Evolutionary conservation across 768 basidiomycete genomes (phyloP).

Genomic region (Pholiota molesta): DNA sequence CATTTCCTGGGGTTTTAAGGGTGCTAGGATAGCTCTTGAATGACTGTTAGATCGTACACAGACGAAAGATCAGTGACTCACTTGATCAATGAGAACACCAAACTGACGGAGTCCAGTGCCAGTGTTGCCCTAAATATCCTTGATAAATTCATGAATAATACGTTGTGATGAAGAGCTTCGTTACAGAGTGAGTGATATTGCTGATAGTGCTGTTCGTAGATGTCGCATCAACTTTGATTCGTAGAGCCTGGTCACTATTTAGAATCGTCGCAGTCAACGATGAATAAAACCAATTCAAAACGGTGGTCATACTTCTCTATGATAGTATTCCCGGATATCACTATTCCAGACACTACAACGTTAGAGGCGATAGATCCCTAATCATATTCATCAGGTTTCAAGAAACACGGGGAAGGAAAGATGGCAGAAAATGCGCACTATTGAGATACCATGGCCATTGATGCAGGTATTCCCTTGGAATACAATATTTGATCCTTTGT

Average conservation of each 20-base stretch:
- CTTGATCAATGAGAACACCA: slow-evolving; percentile 66
- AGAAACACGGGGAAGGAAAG: neutral
- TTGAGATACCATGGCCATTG: slow-evolving; percentile 67
- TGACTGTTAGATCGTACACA: neutral
- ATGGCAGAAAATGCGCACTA: slow-evolving; percentile 32
- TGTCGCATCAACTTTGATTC: slow-evolving; percentile 58
- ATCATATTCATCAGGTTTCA: neutral
- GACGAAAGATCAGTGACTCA: slow-evolving; percentile 17
- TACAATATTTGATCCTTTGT: slow-evolving; percentile 44
- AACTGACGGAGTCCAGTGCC: slow-evolving; percentile 49
- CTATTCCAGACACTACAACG: slow-evolving; percentile 47
- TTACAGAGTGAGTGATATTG: slow-evolving; percentile 52
- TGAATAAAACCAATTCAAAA: neutral
- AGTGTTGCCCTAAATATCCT: slow-evolving; percentile 46
- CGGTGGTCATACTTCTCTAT: slow-evolving; percentile 45
- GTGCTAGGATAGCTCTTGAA: slow-evolving; percentile 59
- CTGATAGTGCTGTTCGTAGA: slow-evolving; percentile 51
- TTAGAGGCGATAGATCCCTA: slow-evolving; percentile 60
- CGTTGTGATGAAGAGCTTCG: slow-evolving; percentile 6
- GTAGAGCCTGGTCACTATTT: slow-evolving; percentile 52
- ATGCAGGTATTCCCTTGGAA: slow-evolving; percentile 58
- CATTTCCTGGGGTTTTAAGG: slow-evolving; percentile 56
- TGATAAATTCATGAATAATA: neutral
- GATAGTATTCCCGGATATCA: slow-evolving; percentile 54
- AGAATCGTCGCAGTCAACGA: neutral